Percentiles rank a stretch among this genome's conserved stretches.
These are phyloP conservation scores for Pholiota conissans DNA, from an alignment of 768 basidiomycete genomes.

Conservation along the genomic window DNA sequence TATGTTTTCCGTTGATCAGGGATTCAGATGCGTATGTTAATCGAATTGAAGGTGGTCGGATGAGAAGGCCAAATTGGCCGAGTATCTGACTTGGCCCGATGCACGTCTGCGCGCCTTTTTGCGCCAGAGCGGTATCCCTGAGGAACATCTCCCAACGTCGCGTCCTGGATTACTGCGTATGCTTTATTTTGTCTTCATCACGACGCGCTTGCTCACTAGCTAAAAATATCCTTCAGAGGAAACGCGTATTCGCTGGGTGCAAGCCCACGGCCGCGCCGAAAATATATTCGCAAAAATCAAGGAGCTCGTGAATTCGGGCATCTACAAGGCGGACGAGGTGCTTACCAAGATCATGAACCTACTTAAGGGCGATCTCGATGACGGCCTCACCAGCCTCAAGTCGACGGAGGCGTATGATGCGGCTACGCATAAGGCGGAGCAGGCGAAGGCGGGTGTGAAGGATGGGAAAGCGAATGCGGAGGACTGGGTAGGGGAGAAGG, in stretches of 20 bases:
- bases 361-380: constrained; percentile 24
- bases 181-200: constrained; percentile 17
- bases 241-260: constrained; percentile 77
- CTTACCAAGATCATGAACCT: constrained; percentile 48
- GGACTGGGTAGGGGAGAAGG: constrained; percentile 34
- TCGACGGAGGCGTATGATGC: constrained; percentile 31
- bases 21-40: background rate
- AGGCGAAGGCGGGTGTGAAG: constrained; percentile 1
- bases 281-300: constrained; percentile 59
- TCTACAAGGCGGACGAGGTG: constrained; percentile 77
- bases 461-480: constrained; percentile 22
- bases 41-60: constrained; percentile 50
- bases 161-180: constrained; percentile 81
- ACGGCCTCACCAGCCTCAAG: background rate
- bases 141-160: constrained; percentile 60
- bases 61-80: constrained; percentile 38
- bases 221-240: constrained; percentile 51
- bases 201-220: background rate
- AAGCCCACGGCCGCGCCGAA: constrained; percentile 58
- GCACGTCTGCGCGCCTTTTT: constrained; percentile 90
- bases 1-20: constrained; percentile 27
- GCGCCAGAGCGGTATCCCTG: constrained; percentile 71
- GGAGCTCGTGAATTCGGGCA: constrained; percentile 64
- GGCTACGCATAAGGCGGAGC: constrained; percentile 3
- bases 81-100: constrained; percentile 91